These are phyloP conservation scores for Eimeria sp. DNA, from an alignment of 169 alveolate species.

Conservation along the genomic window DNA sequence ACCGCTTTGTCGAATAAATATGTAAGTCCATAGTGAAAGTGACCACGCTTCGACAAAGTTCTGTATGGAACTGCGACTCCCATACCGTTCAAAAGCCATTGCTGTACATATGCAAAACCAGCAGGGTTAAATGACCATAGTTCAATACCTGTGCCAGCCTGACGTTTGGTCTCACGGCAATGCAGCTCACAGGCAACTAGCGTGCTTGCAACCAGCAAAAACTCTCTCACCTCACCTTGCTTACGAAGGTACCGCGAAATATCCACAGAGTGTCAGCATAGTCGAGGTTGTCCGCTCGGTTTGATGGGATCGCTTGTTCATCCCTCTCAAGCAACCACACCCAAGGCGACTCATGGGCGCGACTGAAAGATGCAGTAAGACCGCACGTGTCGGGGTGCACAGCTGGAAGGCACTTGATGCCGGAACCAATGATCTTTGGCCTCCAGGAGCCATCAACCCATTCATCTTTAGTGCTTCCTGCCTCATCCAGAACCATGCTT, in stretches of 20 bases:
- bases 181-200: background rate
- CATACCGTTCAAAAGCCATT: slow-evolving; percentile 69
- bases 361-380: slow-evolving; percentile 51
- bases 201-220: background rate
- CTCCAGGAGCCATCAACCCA: slow-evolving; percentile 62
- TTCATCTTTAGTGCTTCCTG: background rate
- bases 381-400: slow-evolving; percentile 71
- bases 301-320: background rate
- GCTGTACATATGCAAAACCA: slow-evolving; percentile 34
- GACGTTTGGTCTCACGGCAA: background rate
- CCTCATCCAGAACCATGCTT: background rate
- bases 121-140: background rate
- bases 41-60: slow-evolving; percentile 67
- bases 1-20: slow-evolving; percentile 56
- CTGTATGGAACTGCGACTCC: slow-evolving; percentile 53
- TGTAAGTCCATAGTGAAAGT: slow-evolving; percentile 43
- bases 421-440: slow-evolving; percentile 14
- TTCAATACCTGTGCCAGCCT: background rate
- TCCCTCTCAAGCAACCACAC: slow-evolving; percentile 65
- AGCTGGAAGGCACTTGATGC: slow-evolving; percentile 37
- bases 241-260: slow-evolving; percentile 59
- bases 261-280: slow-evolving; percentile 63
- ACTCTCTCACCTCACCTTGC: slow-evolving; percentile 23
- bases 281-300: background rate
- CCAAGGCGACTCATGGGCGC: slow-evolving; percentile 38